Evolutionary conservation across 441 rosid species (phyloP), one percentile per base, ranked within the genome.

Genomic region (Kokia cookei): DNA sequence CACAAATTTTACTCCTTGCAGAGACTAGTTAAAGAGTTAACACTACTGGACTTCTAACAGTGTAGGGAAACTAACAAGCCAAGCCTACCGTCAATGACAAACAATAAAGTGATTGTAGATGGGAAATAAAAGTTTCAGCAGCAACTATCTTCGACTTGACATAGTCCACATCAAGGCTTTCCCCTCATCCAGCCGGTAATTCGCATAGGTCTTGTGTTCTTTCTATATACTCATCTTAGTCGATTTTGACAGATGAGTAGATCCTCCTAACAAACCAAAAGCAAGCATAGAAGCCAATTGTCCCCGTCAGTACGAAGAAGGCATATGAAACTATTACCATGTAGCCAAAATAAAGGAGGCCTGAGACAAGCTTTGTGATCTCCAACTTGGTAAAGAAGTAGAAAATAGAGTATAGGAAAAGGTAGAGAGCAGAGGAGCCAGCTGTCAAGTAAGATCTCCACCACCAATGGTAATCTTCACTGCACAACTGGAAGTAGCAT

Each of bases 401-500:
- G 87, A 94, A 94, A 75, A 89, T 69, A 1, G 98, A 94, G 86
- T 94, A 94, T 62, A 94, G 97, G 93, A 94, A 90, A 47, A 92
- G 97, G 84, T 91, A 92, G 19, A 94, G 76, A 24, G 98, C 97
- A 5, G 98, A 94, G 47, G 98, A 94, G 70, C 98, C 97, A 4
- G 97, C 95, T 0, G 97, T 94, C 54, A 94, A 88, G 83, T 92
- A 94, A 53, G 98, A 88, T 76, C 97, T 91, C 98, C 97, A 94
- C 98, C 98, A 92, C 98, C 98, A 94, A 83, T 87, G 77, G 80
- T 94, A 92, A 84, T 94, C 97, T 75, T 94, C 97, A 27, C 97
- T 91, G 82, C 98, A 94, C 71, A 94, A 79, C 84, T 94, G 98
- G 89, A 94, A 94, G 89, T 94, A 94, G 82, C 98, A 94, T 40